phyloP scores from a whole-genome alignment of 306 rosid species.

The Adenanthera pavonina region DNA sequence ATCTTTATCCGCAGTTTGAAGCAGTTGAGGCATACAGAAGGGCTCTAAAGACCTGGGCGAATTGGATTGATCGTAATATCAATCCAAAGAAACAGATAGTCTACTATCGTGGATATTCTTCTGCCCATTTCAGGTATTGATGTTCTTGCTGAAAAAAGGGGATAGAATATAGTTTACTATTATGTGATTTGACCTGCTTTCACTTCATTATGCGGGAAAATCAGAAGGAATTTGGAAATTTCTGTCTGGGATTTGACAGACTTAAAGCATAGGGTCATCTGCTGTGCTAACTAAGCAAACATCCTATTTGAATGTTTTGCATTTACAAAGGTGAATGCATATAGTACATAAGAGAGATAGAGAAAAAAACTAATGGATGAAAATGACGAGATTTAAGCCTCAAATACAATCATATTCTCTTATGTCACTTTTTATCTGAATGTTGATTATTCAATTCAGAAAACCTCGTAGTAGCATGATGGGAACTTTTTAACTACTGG shows the following conservation, averaged over 20 bases:
- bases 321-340: neutral
- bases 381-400: neutral
- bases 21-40: conserved; percentile 80
- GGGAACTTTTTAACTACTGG: neutral
- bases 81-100: conserved; percentile 74
- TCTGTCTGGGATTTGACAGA: neutral
- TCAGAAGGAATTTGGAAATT: neutral
- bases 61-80: conserved; percentile 77
- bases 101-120: conserved; percentile 92
- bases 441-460: too few relatives aligned
- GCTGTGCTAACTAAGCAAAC: neutral
- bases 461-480: neutral
- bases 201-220: neutral
- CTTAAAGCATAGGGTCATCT: neutral
- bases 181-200: neutral
- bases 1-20: conserved; percentile 78
- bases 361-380: neutral
- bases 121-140: conserved; percentile 90
- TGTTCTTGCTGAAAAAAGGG: neutral
- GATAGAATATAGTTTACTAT: neutral
- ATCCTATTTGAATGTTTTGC: neutral
- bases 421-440: neutral
- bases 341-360: neutral
- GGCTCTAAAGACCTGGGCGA: conserved; percentile 86
- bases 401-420: neutral